Evolutionary conservation across 1,284 basidiomycete genomes (phyloP).

Genomic region (Cutaneotrichosporon cavernicola): DNA sequence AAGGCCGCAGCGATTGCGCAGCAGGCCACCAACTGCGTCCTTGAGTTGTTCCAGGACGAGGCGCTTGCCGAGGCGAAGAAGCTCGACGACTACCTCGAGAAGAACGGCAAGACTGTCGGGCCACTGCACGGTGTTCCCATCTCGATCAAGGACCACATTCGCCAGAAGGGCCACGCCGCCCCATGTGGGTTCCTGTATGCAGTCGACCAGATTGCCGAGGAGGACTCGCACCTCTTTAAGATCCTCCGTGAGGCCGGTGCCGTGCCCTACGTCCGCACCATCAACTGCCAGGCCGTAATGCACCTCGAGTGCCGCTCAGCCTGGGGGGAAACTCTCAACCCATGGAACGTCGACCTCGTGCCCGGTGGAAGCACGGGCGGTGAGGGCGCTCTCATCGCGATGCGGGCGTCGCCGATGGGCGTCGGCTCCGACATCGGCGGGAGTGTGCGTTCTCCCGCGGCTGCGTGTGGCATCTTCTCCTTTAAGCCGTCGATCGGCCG

Average conservation of each 20-base stretch:
- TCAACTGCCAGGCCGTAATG: constrained; percentile 36
- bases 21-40: constrained; percentile 63
- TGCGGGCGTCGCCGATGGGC: constrained; percentile 31
- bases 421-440: constrained; percentile 55
- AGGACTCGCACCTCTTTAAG: constrained; percentile 22
- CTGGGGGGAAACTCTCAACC: constrained; percentile 50
- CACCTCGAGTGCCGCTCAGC: constrained; percentile 33
- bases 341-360: constrained; percentile 48
- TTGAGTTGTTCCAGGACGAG: constrained; percentile 65
- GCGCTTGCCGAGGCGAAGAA: constrained; percentile 62
- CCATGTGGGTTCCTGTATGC: constrained; percentile 27
- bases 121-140: constrained; percentile 65
- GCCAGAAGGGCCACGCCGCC: constrained; percentile 47
- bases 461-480: constrained; percentile 44
- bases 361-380: constrained; percentile 53
- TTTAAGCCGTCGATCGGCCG: constrained; percentile 46
- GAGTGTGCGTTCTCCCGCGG: constrained; percentile 39
- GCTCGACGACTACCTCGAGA: constrained; percentile 60
- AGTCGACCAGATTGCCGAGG: constrained; percentile 22
- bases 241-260: constrained; percentile 24
- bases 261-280: constrained; percentile 16
- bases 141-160: constrained; percentile 59
- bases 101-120: constrained; percentile 56
- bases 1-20: constrained; percentile 34
- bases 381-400: constrained; percentile 52